Conservation (phyloP, 345 rosid genomes). For the Brassica carinata region DNA sequence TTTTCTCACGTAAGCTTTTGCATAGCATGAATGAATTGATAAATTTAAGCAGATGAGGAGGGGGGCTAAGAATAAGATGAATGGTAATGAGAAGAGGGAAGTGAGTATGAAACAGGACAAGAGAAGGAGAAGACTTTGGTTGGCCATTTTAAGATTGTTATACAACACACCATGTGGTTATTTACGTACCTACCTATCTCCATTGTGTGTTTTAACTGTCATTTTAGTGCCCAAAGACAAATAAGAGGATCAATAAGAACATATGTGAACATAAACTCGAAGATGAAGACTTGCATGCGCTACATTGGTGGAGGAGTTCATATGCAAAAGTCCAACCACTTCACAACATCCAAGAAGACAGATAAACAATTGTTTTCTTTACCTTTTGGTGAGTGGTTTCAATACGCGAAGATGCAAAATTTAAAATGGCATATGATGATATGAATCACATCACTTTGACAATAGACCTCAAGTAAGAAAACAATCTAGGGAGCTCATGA, state of each 20-base stretch:
- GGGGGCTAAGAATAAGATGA: too few relatives aligned
- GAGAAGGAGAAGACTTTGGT: too few relatives aligned
- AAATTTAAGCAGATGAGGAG: too few relatives aligned
- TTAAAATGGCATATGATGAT: neutral
- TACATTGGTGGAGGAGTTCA: conserved; percentile 16
- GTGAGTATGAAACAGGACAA: too few relatives aligned
- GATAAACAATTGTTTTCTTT: neutral
- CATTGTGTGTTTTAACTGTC: too few relatives aligned
- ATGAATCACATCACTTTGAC: neutral
- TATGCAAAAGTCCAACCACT: conserved; percentile 33
- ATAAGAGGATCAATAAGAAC: neutral
- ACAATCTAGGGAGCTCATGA: conserved; percentile 25
- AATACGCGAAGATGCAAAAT: neutral
- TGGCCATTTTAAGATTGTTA: too few relatives aligned
- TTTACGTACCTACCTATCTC: too few relatives aligned
- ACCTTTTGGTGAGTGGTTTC: neutral
- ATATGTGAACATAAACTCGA: conserved; percentile 28
- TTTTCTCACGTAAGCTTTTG: neutral
- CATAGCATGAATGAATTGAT: neutral
- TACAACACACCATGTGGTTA: too few relatives aligned
- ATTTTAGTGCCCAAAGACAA: neutral
- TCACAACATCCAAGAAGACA: conserved; percentile 30
- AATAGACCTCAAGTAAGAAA: conserved; percentile 14
- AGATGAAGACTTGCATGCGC: conserved; percentile 37
- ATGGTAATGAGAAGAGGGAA: too few relatives aligned